Evolutionary conservation across 345 rosid species (phyloP).

Genomic region (Schrenkiella parvula): DNA sequence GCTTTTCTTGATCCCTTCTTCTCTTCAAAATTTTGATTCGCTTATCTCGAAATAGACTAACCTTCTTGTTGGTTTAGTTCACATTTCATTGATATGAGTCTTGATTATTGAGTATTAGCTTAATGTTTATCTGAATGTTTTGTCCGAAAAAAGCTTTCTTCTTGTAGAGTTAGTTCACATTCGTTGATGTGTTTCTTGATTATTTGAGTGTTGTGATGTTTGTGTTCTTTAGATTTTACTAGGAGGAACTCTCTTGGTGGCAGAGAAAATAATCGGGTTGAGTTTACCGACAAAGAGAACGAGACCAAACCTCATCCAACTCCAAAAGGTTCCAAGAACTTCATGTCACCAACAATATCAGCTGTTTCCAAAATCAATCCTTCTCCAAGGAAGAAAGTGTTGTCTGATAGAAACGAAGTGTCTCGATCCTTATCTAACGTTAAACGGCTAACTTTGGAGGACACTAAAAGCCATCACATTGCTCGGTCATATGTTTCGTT

Average conservation of each 20-base stretch:
- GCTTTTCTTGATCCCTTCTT: neutral
- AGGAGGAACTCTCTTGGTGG: slow-evolving; percentile 39
- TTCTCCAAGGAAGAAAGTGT: slow-evolving; percentile 72
- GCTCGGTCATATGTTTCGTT: slow-evolving; percentile 40
- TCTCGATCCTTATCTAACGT: slow-evolving; percentile 37
- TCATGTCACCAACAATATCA: slow-evolving; percentile 88
- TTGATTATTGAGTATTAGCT: too few species aligned
- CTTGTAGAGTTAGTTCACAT: neutral
- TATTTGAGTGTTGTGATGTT: neutral
- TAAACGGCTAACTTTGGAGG: slow-evolving; percentile 39
- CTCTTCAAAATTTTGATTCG: neutral
- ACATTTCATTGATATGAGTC: neutral
- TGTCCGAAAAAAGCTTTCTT: neutral
- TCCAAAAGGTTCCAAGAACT: slow-evolving; percentile 55
- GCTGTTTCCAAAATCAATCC: slow-evolving; percentile 70
- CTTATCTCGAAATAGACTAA: neutral
- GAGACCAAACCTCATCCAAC: slow-evolving; percentile 38
- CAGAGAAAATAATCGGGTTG: slow-evolving; percentile 40
- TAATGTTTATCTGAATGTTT: neutral
- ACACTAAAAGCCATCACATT: slow-evolving; percentile 19
- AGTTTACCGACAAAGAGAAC: slow-evolving; percentile 62
- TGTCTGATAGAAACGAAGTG: slow-evolving; percentile 57
- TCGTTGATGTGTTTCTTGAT: neutral
- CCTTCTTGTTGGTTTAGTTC: too few species aligned
- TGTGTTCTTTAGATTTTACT: slow-evolving; percentile 35